phyloP scores from a whole-genome alignment of 495 filamentous ascomycete genomes.

The Aspergillus sclerotiicarbonarius region DNA sequence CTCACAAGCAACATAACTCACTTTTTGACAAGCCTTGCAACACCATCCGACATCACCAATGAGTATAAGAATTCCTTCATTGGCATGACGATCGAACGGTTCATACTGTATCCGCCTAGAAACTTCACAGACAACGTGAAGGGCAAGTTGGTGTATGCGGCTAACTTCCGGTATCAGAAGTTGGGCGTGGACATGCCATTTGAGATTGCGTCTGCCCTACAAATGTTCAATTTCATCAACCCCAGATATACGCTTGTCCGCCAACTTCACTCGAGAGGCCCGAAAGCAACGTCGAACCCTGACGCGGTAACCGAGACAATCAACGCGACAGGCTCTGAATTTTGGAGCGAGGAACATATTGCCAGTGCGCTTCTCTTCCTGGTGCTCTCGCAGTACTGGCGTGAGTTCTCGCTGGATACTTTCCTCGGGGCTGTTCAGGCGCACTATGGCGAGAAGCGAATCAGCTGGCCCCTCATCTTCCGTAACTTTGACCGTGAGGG shows the following conservation, averaged over 20 bases:
- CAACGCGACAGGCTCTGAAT: conserved; percentile 60
- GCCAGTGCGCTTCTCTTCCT: conserved; percentile 80
- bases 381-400: conserved; percentile 63
- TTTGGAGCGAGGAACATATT: conserved; percentile 78
- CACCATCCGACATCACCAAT: conserved; percentile 54
- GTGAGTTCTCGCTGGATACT: conserved; percentile 66
- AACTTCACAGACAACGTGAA: conserved; percentile 77
- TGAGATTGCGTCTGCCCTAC: conserved; percentile 71
- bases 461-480: conserved; percentile 82
- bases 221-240: conserved; percentile 68
- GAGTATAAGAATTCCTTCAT: conserved; percentile 66
- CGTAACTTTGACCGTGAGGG: conserved; percentile 78
- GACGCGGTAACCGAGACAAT: conserved; percentile 62
- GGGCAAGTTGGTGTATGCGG: conserved; percentile 61
- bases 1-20: conserved; percentile 68
- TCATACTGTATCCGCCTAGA: conserved; percentile 75
- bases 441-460: conserved; percentile 54
- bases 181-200: conserved; percentile 60
- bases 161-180: conserved; percentile 64
- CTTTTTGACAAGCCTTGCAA: conserved; percentile 70
- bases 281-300: conserved; percentile 52
- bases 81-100: conserved; percentile 74
- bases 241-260: conserved; percentile 65
- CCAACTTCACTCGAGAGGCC: conserved; percentile 74
- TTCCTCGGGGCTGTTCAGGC: conserved; percentile 64